Base-by-base conservation (phyloP, 2,329 filamentous ascomycete species). In the Xylaria digitata region DNA sequence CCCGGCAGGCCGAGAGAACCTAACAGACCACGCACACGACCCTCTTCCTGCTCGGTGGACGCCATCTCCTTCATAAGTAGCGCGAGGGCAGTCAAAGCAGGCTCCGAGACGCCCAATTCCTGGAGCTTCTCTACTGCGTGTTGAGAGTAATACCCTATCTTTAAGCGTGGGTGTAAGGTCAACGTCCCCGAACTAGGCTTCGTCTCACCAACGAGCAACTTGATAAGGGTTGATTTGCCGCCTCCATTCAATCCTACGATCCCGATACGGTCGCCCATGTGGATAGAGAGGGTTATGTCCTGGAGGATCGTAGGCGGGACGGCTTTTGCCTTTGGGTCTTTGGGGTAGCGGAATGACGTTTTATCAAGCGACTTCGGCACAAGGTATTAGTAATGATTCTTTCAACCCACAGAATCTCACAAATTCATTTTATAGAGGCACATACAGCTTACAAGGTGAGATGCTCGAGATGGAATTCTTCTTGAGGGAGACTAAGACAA, bases 141-240 rank as follows among this genome's bases (percentile, higher is more conserved):
- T 76, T 96, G 93, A 3, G 91, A 92, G 78, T 94, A 96, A 75
- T 93, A 93, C 1, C 89, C 92, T 53, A 93, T 78, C 69, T 86
- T 89, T 9, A 92, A 81, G 21, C 92, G 84, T 0, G 93, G 86
- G 76, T 96, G 93, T 0, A 83, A 83, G 0, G 86, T 85, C 1
- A 92, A 80, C 0, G 82, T 87, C 0, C 92, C 92, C 2, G 84
- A 82, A 0, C 86, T 87, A 0, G 90, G 89, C 6, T 81, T 82
- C 1, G 84, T 78, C 15, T 84, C 83, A 0, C 86, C 87, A n/a
- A 89, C 88, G 2, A 95, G 84, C 3, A 95, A 80, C 54, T 87
- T 89, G 65, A 95, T 84, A 9, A 96, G 82, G 0, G 93, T 96
- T 1, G 92, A 93, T 78, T 96, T 96, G 1, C 93, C 93, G 0